Evolutionary conservation across 1,284 basidiomycete genomes (phyloP), one percentile per base, ranked within the genome.

Genomic region (Neotropicomus parvogracilis): DNA sequence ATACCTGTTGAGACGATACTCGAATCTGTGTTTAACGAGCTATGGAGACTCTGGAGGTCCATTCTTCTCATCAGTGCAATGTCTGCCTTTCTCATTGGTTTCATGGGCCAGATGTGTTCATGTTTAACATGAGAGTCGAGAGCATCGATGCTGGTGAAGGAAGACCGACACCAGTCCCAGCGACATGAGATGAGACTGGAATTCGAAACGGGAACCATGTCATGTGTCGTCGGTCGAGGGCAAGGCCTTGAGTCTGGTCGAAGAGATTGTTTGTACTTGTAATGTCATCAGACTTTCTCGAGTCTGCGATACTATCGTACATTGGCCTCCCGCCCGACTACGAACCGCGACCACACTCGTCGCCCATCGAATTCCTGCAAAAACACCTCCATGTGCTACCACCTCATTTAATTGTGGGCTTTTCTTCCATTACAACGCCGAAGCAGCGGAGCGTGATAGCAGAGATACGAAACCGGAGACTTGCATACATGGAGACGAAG

Each of bases 401-500:
- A n/a, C 81, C 81, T 8, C 75, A 88, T 59, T 64, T 88, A 16
- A 68, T 80, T 14, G 51, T 59, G 7, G 70, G 71, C 31, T 88
- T 85, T 67, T 80, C 81, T n/a, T 56, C 64, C n/a, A 65, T 77
- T 41, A 84, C 80, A 34, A 81, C 77, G 3, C 82, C 88, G 3
- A 86, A 78, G 52, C 73, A 87, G 52, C 77, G 88, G 44, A 80
- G 82, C 8, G 64, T 62, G 10, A 72, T 91, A 43, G 67, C 81
- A 20, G 61, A 68, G 14, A 83, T 90, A 46, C 76, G 87, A 24
- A 90, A 90, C 61, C 72, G 87, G 40, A 74, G 88, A 7, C 69
- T 85, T 24, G 77, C 75, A 55, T 88, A 81, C 64, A 70, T 72
- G 24, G 70, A 70, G 32, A 74, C 74, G 4, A 67, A 71, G 40